A percentile compares a stretch with the other conserved stretches of the same genome.
Evolutionary conservation across 768 basidiomycete genomes (phyloP).

Genomic region (Pulveroboletus sp.): DNA sequence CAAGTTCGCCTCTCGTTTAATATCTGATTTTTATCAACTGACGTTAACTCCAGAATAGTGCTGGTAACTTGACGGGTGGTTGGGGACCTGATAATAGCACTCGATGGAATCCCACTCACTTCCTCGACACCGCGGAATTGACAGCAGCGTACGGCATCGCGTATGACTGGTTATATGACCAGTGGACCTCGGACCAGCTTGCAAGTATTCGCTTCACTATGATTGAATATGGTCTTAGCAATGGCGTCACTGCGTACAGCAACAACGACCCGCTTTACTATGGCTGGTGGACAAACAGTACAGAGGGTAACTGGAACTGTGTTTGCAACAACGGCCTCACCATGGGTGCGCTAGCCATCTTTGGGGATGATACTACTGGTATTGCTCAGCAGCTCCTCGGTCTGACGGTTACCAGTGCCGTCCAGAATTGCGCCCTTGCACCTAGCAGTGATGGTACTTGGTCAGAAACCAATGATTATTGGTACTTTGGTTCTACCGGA

Average conservation of each 20-base stretch:
- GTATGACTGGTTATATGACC: conserved; percentile 94
- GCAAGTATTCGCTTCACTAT: conserved; percentile 63
- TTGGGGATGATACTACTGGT: conserved; percentile 77
- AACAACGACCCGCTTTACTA: conserved; percentile 32
- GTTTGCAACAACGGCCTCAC: conserved; percentile 91
- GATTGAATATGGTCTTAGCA: conserved; percentile 71
- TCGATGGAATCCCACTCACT: conserved; percentile 86
- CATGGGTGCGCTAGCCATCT: conserved; percentile 84
- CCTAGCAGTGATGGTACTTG: conserved; percentile 77
- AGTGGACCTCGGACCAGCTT: conserved; percentile 74
- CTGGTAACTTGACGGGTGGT: conserved; percentile 56
- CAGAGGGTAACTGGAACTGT: conserved; percentile 97
- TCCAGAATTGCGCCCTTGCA: conserved; percentile 66
- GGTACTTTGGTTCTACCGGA: conserved; percentile 92
- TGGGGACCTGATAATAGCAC: conserved; percentile 64
- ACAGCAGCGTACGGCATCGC: conserved; percentile 86
- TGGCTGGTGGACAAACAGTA: conserved; percentile 78
- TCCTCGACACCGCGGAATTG: conserved; percentile 91
- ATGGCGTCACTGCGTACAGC: conserved; percentile 55
- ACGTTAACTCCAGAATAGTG: conserved; percentile 51
- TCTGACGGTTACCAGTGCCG: conserved; percentile 69
- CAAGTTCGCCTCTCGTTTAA: conserved; percentile 47
- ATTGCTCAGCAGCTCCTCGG: conserved; percentile 62
- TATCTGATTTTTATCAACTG: neutral
- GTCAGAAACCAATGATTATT: conserved; percentile 92